Evolutionary conservation across 2,329 filamentous ascomycete genomes (phyloP).

Genomic region (Huntiella moniliformis): DNA sequence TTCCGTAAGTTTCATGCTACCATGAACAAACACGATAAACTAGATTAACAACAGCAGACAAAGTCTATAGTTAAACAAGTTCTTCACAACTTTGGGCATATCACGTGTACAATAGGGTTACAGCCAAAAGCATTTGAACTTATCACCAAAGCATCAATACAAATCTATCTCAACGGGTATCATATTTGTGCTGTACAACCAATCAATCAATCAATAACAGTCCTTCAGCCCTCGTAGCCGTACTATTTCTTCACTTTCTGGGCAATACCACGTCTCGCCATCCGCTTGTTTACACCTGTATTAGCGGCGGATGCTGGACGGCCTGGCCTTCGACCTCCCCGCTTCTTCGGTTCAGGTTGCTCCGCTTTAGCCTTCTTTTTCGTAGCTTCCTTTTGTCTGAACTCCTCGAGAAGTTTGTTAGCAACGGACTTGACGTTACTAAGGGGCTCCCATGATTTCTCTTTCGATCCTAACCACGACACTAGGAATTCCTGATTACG

Average conservation of each 20-base stretch:
- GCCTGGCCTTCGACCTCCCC: neutral
- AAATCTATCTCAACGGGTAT: too few species aligned
- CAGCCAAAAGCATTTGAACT: too few species aligned
- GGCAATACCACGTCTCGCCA: neutral
- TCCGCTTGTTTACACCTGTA: neutral
- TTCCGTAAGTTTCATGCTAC: too few species aligned
- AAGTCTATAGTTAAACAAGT: too few species aligned
- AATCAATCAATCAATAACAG: too few species aligned
- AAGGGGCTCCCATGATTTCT: slow-evolving; percentile 9
- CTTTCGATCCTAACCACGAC: slow-evolving; percentile 10
- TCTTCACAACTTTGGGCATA: too few species aligned
- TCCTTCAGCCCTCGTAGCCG: too few species aligned
- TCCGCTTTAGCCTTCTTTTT: neutral
- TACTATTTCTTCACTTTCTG: neutral
- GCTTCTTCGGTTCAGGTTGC: neutral
- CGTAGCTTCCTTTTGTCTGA: neutral
- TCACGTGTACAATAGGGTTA: too few species aligned
- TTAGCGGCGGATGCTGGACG: neutral
- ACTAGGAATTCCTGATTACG: slow-evolving; percentile 3
- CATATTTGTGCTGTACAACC: too few species aligned
- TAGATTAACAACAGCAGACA: too few species aligned
- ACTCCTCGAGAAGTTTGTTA: slow-evolving; percentile 3
- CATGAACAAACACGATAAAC: too few species aligned
- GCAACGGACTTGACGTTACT: slow-evolving; percentile 3
- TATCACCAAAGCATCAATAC: too few species aligned